phyloP scores from a whole-genome alignment of 257 asterid species.

The Avicennia marina region DNA sequence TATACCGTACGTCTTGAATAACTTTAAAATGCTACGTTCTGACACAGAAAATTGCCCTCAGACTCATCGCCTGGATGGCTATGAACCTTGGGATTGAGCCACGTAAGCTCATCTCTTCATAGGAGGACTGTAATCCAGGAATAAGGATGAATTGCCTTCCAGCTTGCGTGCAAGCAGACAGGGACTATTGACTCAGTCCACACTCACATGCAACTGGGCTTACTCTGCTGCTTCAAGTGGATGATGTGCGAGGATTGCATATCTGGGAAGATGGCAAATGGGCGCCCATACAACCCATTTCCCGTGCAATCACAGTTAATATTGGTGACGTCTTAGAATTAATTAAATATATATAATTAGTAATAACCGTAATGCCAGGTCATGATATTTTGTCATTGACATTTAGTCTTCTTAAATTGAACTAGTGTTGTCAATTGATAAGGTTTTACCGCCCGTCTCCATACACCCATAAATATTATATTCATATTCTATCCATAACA shows the following conservation, averaged over 20 bases:
- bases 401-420: too few relatives aligned
- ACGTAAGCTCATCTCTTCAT: conserved; percentile 14
- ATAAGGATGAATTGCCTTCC: conserved; percentile 43
- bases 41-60: conserved; percentile 18
- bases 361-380: too few relatives aligned
- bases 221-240: conserved; percentile 26
- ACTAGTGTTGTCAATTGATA: too few relatives aligned
- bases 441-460: too few relatives aligned
- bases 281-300: conserved; percentile 30
- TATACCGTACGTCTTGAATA: not conserved
- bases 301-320: conserved; percentile 30
- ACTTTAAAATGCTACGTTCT: conserved; percentile 11
- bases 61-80: conserved; percentile 20
- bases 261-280: conserved; percentile 25
- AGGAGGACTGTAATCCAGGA: conserved; percentile 32
- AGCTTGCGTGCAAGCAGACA: conserved; percentile 29
- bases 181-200: too few relatives aligned
- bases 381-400: too few relatives aligned
- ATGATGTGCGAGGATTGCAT: conserved; percentile 31
- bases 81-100: conserved; percentile 29
- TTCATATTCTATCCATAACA: too few relatives aligned
- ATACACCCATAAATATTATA: too few relatives aligned
- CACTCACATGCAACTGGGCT: too few relatives aligned
- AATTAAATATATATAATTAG: too few relatives aligned
- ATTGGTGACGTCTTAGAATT: conserved; percentile 32